phyloP scores from a whole-genome alignment of 148 eudicot genomes.

The Mesembryanthemum crystallinum region DNA sequence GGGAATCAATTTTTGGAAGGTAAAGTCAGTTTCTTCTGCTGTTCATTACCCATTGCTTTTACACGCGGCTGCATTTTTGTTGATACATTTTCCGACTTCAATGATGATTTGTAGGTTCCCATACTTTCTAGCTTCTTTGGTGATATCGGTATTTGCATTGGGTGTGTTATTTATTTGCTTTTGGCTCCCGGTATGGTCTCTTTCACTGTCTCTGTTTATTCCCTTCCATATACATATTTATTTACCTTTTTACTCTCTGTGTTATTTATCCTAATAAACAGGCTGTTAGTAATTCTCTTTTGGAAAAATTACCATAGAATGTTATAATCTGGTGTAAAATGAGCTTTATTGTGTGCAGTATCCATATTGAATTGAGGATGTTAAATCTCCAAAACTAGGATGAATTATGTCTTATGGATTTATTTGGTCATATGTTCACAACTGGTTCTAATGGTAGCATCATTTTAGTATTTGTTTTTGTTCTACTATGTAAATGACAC shows the following conservation, averaged over 20 bases:
- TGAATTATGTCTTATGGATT: neutral
- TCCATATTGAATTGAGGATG: too few relatives aligned
- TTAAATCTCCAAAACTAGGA: too few relatives aligned
- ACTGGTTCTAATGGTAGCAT: neutral
- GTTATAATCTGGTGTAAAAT: too few relatives aligned
- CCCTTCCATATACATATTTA: neutral
- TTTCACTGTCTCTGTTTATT: neutral
- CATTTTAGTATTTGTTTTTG: neutral
- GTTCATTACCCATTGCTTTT: neutral
- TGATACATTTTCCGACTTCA: neutral
- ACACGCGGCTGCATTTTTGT: neutral
- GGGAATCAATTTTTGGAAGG: slow-evolving; percentile 47
- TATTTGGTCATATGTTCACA: neutral
- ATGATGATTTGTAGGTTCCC: slow-evolving; percentile 38
- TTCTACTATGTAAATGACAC: too few relatives aligned
- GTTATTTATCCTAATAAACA: too few relatives aligned
- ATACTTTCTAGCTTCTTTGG: slow-evolving; percentile 44
- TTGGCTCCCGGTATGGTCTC: slow-evolving; percentile 48
- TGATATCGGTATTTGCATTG: slow-evolving; percentile 37
- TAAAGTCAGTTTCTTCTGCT: slow-evolving; percentile 3
- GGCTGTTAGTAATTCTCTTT: too few relatives aligned
- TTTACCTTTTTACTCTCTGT: too few relatives aligned
- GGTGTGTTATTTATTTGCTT: slow-evolving; percentile 25
- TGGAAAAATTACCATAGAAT: too few relatives aligned
- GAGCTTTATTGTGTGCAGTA: too few relatives aligned